These are phyloP conservation scores for Rhypophila decipiens DNA, from an alignment of 495 filamentous ascomycete genomes.

Conservation along the genomic window DNA sequence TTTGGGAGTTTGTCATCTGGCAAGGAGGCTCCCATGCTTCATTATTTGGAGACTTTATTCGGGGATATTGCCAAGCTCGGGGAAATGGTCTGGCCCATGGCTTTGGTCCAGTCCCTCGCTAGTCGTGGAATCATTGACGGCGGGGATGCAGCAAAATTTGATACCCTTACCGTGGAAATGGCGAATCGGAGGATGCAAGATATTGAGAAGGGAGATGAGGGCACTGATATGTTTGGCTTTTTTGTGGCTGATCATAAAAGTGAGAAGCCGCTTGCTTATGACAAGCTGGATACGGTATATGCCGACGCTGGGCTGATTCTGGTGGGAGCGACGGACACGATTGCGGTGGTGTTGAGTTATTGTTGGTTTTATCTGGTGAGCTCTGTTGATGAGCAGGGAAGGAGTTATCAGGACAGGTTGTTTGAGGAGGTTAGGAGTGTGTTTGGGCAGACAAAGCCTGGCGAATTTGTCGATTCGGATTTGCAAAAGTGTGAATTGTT, in stretches of 20 bases:
- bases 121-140: slow-evolving; percentile 1
- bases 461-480: slow-evolving; percentile 9
- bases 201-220: not conserved
- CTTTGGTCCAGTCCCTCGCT: slow-evolving; percentile 2
- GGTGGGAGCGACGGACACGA: slow-evolving; percentile 15
- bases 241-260: slow-evolving; percentile 11
- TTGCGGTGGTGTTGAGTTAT: slow-evolving; percentile 12
- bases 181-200: slow-evolving; percentile 8
- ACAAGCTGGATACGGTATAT: slow-evolving; percentile 11
- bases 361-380: too few relatives aligned
- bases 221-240: slow-evolving; percentile 15
- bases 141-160: slow-evolving; percentile 9
- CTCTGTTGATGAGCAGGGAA: too few relatives aligned
- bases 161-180: slow-evolving; percentile 6
- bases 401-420: slow-evolving; percentile 8
- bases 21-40: slow-evolving; percentile 11
- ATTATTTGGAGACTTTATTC: slow-evolving; percentile 17
- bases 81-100: slow-evolving; percentile 13
- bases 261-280: slow-evolving; percentile 13
- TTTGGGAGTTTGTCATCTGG: slow-evolving; percentile 10
- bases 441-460: slow-evolving; percentile 9
- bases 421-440: not conserved
- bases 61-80: slow-evolving; percentile 8
- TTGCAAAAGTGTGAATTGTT: slow-evolving; percentile 22
- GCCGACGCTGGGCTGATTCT: slow-evolving; percentile 12